Evolutionary conservation across 2,329 filamentous ascomycete species (phyloP).

Genomic region (Diplodia sapinea): DNA sequence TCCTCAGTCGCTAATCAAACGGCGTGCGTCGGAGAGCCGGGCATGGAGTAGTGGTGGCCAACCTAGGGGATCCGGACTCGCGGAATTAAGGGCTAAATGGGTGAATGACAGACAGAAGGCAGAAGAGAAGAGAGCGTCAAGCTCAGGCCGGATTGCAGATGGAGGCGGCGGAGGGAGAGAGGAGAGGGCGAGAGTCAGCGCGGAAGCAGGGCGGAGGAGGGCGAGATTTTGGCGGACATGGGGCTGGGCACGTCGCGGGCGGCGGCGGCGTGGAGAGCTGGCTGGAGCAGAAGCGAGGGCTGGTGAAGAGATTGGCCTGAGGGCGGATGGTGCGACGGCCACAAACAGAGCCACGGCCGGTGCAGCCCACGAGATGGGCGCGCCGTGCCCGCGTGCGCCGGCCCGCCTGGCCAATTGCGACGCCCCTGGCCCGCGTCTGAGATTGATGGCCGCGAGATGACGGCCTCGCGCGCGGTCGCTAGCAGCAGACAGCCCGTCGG

Average conservation of each 20-base stretch:
- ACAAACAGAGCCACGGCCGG: constrained; percentile 22
- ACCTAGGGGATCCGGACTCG: constrained; percentile 11
- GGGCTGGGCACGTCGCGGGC: constrained; percentile 12
- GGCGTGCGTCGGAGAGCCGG: constrained; percentile 24
- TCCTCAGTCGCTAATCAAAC: constrained; percentile 28
- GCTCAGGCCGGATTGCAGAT: constrained; percentile 13
- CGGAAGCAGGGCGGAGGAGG: constrained; percentile 17
- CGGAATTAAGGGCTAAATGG: constrained; percentile 29
- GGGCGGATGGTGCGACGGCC: constrained; percentile 27
- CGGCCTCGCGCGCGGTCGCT: constrained; percentile 3
- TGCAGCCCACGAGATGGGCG: constrained; percentile 18
- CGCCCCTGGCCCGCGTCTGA: constrained; percentile 24
- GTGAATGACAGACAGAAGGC: constrained; percentile 28
- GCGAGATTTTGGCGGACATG: constrained; percentile 5
- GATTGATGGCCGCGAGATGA: constrained; percentile 21
- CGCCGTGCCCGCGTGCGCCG: constrained; percentile 13
- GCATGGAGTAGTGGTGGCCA: neutral
- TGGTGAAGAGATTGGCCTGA: constrained; percentile 27
- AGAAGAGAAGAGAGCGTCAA: constrained; percentile 29
- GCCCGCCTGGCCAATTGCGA: constrained; percentile 21
- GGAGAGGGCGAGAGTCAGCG: neutral
- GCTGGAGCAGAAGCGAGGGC: constrained; percentile 23
- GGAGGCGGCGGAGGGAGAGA: neutral
- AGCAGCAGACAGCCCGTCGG: neutral
- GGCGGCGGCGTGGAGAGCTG: neutral